Base-by-base conservation (phyloP, 148 eudicot genomes). In the Vaccinium macrocarpon region DNA sequence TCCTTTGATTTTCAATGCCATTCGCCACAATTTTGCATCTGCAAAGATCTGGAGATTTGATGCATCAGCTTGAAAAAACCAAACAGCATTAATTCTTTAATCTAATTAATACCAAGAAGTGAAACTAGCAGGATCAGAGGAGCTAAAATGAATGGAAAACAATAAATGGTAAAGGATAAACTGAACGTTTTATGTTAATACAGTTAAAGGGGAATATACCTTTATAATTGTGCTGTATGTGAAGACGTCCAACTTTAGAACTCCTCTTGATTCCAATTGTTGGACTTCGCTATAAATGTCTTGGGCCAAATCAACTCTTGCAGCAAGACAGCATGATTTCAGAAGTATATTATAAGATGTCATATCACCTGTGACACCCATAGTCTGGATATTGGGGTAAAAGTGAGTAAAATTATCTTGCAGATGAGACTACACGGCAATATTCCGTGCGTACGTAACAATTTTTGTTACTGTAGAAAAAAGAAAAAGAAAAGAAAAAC, bases 211-310 rank as follows among this genome's bases (percentile, higher is more conserved):
- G 49, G 72, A 27, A 18, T 64, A 16, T 88, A 94, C 99, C 97
- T 96, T 96, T 81, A 96, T 90, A 29, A 96, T 93, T 79, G 99
- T 95, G 91, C 99, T 95, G 88, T 95, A 96, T 51, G 99, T 95
- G 88, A 93, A 96, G 84, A 93, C 90, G 86, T 96, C 99, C 91
- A 96, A 84, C 85, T 96, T 93, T 70, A 96, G 84, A 50, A 82
- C 90, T 81, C 98, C 99, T 64, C 85, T 71, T 73, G 92, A 86
- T 83, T 96, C 96, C 91, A 94, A 90, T 32, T 38, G 84, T 81
- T 84, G 89, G 27, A 93, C 93, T 89, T 94, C 92, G 73, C 84
- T 78, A 78, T 96, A 96, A 50, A 93, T 91, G n/a, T 91, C 93
- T 90, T 91, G 94, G 80, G 99, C 99, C 85, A 96, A 89, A 89